Conservation (phyloP, 1,139 yeast genomes). For the Protomyces inouyei region DNA sequence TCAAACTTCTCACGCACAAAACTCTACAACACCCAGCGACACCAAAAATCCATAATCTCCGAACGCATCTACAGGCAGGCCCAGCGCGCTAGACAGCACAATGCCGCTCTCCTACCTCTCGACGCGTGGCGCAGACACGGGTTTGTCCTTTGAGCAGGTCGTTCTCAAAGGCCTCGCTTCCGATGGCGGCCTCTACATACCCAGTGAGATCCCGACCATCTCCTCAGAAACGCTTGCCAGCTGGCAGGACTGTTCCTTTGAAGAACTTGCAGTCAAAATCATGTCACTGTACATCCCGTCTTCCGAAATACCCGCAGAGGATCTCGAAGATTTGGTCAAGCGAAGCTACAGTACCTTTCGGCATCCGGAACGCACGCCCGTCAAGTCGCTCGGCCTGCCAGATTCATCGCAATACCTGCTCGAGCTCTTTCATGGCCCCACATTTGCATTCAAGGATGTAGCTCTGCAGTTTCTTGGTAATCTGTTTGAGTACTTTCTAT, state of each 20-base stretch:
- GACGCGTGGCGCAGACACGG: slow-evolving; percentile 29
- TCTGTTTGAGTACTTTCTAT: slow-evolving; percentile 83
- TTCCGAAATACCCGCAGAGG: slow-evolving; percentile 65
- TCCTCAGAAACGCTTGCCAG: slow-evolving; percentile 54
- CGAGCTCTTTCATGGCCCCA: slow-evolving; percentile 97
- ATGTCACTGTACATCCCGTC: slow-evolving; percentile 69
- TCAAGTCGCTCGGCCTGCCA: slow-evolving; percentile 52
- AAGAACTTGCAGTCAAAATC: slow-evolving; percentile 80
- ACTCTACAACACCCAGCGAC: background rate
- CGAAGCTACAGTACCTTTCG: slow-evolving; percentile 88
- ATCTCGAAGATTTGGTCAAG: slow-evolving; percentile 56
- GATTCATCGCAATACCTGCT: slow-evolving; percentile 63
- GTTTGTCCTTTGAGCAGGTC: slow-evolving; percentile 28
- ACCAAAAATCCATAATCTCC: background rate
- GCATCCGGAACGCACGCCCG: slow-evolving; percentile 77
- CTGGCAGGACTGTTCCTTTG: slow-evolving; percentile 74
- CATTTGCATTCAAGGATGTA: slow-evolving; percentile 97
- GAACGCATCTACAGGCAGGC: background rate
- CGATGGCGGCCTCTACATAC: slow-evolving; percentile 93
- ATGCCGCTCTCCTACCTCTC: slow-evolving; percentile 20
- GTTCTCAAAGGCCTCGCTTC: slow-evolving; percentile 82
- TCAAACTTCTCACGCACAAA: background rate
- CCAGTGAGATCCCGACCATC: slow-evolving; percentile 70
- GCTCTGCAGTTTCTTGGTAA: slow-evolving; percentile 97
- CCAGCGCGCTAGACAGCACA: background rate